Conservation (phyloP, 2,329 filamentous ascomycete genomes). For the Microsporum canis region DNA sequence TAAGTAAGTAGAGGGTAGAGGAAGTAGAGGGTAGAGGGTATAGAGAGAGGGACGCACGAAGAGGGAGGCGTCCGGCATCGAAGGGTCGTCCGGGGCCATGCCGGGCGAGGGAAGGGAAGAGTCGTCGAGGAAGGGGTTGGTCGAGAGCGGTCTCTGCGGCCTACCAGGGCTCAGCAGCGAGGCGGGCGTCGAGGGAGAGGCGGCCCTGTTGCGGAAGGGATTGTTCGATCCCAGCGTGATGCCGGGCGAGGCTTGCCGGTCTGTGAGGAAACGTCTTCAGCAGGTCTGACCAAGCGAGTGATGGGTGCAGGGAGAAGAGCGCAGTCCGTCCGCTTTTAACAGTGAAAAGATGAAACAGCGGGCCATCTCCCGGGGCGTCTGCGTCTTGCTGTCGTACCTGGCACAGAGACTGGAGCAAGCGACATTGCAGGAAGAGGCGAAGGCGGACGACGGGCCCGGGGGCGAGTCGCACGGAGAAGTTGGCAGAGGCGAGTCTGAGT, state of each 20-base stretch:
- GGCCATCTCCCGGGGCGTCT: not conserved
- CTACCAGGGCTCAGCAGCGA: slow-evolving; percentile 19
- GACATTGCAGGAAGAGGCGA: slow-evolving; percentile 14
- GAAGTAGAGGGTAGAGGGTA: no score
- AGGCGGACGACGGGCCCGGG: not conserved
- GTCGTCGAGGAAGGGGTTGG: slow-evolving; percentile 52
- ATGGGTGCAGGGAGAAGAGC: no score
- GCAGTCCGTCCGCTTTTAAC: slow-evolving; percentile 3
- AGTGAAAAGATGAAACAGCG: not conserved
- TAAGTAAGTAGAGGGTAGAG: no score
- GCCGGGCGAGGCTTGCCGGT: slow-evolving; percentile 24
- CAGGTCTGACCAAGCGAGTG: slow-evolving; percentile 17
- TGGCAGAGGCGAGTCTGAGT: not conserved
- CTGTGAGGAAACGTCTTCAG: slow-evolving; percentile 8
- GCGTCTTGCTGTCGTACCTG: slow-evolving; percentile 15
- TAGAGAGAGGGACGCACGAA: slow-evolving; percentile 43
- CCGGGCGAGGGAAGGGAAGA: slow-evolving; percentile 25
- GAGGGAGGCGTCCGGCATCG: slow-evolving; percentile 44
- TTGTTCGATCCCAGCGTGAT: slow-evolving; percentile 38
- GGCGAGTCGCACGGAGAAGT: not conserved
- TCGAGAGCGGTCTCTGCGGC: slow-evolving; percentile 40
- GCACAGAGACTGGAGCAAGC: slow-evolving; percentile 18
- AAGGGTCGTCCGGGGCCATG: slow-evolving; percentile 33
- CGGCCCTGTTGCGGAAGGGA: slow-evolving; percentile 39
- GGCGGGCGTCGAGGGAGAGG: slow-evolving; percentile 24